Conservation (phyloP, 2,329 filamentous ascomycete genomes). For the Zymoseptoria crescenta region DNA sequence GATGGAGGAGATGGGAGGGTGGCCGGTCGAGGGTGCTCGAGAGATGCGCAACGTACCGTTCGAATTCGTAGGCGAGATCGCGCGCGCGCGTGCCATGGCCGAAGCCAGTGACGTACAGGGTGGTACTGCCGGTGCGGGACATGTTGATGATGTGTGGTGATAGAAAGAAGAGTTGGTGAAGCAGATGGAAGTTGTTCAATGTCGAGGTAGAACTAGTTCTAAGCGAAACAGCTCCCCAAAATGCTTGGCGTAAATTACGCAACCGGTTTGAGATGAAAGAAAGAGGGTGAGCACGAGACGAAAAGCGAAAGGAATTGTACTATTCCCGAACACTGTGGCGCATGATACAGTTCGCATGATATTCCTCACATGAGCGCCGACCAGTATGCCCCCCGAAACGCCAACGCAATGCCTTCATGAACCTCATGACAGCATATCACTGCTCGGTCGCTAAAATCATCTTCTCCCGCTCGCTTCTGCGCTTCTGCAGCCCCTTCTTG, state of each 20-base stretch:
- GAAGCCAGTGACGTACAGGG: slow-evolving; percentile 98
- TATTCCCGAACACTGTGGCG: background rate
- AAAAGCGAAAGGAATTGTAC: no score
- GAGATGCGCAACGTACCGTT: slow-evolving; percentile 75
- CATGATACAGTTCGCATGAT: background rate
- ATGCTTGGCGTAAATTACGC: no score
- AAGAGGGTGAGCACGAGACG: no score
- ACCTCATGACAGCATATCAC: slow-evolving; percentile 25
- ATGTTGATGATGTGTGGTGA: slow-evolving; percentile 41
- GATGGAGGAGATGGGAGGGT: background rate
- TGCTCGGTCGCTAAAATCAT: slow-evolving; percentile 68
- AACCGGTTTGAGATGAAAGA: no score
- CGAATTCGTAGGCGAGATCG: slow-evolving; percentile 99
- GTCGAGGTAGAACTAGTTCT: background rate
- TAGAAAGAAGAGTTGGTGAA: slow-evolving; percentile 3
- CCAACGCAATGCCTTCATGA: slow-evolving; percentile 9
- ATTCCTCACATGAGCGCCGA: background rate
- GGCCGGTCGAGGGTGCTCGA: background rate
- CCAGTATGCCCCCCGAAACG: slow-evolving; percentile 2
- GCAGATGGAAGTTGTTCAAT: slow-evolving; percentile 2
- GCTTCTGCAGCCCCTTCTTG: slow-evolving; percentile 68
- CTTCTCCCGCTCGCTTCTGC: slow-evolving; percentile 81
- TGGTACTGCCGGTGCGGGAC: slow-evolving; percentile 82
- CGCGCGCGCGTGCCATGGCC: slow-evolving; percentile 96
- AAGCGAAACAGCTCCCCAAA: no score